phyloP scores from a whole-genome alignment of 768 basidiomycete species.

The Lentinula sp. region DNA sequence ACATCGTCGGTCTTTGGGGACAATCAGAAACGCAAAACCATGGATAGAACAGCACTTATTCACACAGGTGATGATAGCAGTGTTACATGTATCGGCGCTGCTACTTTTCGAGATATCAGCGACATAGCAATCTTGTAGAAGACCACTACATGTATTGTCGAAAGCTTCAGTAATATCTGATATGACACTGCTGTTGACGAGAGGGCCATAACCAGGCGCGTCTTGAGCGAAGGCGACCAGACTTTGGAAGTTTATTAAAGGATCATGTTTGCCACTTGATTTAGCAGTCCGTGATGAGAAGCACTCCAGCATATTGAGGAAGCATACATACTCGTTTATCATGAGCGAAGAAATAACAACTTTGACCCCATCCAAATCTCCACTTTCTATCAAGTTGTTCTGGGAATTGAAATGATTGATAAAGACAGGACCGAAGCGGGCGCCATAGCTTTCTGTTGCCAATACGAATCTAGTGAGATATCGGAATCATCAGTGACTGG shows the following conservation, averaged over 20 bases:
- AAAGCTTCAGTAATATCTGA: constrained; percentile 27
- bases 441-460: constrained; percentile 43
- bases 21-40: background rate
- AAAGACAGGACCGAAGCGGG: constrained; percentile 39
- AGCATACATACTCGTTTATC: constrained; percentile 30
- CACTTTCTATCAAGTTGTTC: constrained; percentile 29
- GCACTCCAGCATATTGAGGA: background rate
- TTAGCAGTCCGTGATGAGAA: background rate
- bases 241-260: constrained; percentile 34
- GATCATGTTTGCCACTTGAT: constrained; percentile 39
- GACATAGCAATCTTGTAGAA: constrained; percentile 31
- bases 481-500: background rate
- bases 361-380: constrained; percentile 25
- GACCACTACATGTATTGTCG: constrained; percentile 29
- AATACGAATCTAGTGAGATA: constrained; percentile 31
- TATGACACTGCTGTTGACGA: constrained; percentile 27
- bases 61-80: constrained; percentile 35
- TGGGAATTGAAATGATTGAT: constrained; percentile 40
- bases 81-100: constrained; percentile 27
- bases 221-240: constrained; percentile 32
- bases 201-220: constrained; percentile 42
- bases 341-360: constrained; percentile 34
- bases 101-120: constrained; percentile 20
- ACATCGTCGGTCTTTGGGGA: constrained; percentile 22
- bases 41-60: constrained; percentile 10